phyloP scores from a whole-genome alignment of 2,329 filamentous ascomycete species.

The Fusarium sp. region DNA sequence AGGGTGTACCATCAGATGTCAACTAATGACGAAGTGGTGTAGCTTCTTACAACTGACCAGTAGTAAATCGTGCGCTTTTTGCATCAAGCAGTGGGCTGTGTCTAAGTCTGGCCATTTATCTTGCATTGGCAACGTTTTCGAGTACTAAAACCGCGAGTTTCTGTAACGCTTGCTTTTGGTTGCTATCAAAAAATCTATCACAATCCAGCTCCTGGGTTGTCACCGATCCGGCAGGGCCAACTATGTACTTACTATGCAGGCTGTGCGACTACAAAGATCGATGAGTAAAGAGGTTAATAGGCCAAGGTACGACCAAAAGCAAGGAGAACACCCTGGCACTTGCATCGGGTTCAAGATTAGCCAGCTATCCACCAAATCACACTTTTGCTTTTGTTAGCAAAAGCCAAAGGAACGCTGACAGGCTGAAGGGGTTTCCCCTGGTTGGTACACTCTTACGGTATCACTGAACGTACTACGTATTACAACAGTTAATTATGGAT shows the following conservation, averaged over 20 bases:
- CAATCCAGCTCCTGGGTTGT: neutral
- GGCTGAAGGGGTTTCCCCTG: neutral
- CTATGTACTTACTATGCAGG: constrained; percentile 3
- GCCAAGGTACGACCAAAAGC: neutral
- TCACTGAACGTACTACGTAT: neutral
- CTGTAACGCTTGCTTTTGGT: neutral
- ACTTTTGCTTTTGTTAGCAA: neutral
- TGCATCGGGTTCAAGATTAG: neutral
- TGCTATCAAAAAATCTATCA: neutral
- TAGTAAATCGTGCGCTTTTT: neutral
- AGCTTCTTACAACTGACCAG: neutral
- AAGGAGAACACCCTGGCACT: neutral
- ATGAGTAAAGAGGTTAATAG: neutral
- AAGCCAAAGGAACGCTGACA: neutral
- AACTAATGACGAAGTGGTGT: neutral
- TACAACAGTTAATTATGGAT: neutral
- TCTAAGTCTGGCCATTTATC: neutral
- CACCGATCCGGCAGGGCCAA: neutral
- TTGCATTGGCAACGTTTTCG: neutral
- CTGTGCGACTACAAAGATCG: neutral
- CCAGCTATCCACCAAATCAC: neutral
- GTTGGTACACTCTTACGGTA: neutral
- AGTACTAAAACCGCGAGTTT: neutral
- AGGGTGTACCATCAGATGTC: neutral
- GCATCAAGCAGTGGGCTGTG: neutral